Base-by-base conservation (phyloP, 257 asterid genomes). In the Solanum tarapatanum region DNA sequence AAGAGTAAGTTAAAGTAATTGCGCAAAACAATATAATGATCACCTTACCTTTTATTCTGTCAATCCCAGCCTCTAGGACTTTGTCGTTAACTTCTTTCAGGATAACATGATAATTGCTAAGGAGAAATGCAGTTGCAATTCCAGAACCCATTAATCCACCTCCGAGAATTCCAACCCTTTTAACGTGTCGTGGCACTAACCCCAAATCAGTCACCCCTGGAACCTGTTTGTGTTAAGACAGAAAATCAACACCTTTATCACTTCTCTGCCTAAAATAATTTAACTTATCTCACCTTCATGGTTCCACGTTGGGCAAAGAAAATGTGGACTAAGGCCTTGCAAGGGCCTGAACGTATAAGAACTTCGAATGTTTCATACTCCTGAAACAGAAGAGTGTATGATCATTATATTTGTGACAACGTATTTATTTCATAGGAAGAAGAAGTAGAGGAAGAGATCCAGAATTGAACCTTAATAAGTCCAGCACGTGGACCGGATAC, bases 111-210 rank as follows among this genome's bases (percentile, higher is more conserved):
- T 91, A 97, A 86, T 91, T 93, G 73, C 94, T 93, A 86, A 94
- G 97, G 86, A 96, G 89, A 89, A 97, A 89, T 1, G 98, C 95
- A 32, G 99, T 97, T 36, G 99, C 99, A 84, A 97, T 97, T 66
- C 99, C 99, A 28, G 99, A 97, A 69, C 99, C 99, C 99, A 97
- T 97, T 35, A 97, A 90, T 74, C 99, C 99, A 35, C 99, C 99
- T 88, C 99, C 99, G 33, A 97, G 93, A 88, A 97, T 90, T 58
- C 95, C 99, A 82, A 97, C 98, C 93, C 92, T 97, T 86, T 93
- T 93, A 82, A 97, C 89, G 36, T 33, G 89, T 92, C 98, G 94
- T 58, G 99, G 98, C 87, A 87, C 93, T 92, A 97, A 91, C 73
- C 98, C 98, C 82, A 87, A 89, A 90, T 97, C 98, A 32, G 98